Evolutionary conservation across 2,329 filamentous ascomycete species (phyloP).

Genomic region (Fusarium euwallaceae): DNA sequence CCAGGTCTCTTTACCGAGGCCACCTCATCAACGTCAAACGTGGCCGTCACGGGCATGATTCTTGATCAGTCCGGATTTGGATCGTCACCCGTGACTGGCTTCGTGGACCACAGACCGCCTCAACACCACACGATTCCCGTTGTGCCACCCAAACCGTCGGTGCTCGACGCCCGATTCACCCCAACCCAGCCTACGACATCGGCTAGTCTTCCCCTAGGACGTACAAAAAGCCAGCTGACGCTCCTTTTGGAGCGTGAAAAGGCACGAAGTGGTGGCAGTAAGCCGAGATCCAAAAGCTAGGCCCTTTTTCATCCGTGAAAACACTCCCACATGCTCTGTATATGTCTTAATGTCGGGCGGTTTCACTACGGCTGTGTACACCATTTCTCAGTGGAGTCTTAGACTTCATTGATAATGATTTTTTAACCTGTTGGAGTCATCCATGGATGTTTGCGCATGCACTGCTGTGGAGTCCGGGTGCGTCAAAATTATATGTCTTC

Average conservation of each 20-base stretch:
- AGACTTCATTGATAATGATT: constrained; percentile 6
- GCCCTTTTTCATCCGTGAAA: constrained; percentile 22
- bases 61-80: constrained; percentile 55
- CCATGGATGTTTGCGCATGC: constrained; percentile 1
- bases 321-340: constrained; percentile 8
- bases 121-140: constrained; percentile 44
- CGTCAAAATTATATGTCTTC: constrained; percentile 11
- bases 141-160: constrained; percentile 41
- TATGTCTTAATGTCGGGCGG: constrained; percentile 15
- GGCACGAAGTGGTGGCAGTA: constrained; percentile 49
- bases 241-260: constrained; percentile 69
- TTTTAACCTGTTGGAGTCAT: constrained; percentile 1
- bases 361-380: constrained; percentile 14
- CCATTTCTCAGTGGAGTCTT: constrained; percentile 3
- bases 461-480: constrained; percentile 24
- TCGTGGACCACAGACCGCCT: constrained; percentile 33
- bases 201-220: constrained; percentile 63
- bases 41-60: constrained; percentile 60
- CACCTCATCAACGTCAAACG: constrained; percentile 57
- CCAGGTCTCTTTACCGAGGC: constrained; percentile 52
- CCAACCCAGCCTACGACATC: constrained; percentile 64
- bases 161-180: constrained; percentile 57
- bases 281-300: constrained; percentile 47
- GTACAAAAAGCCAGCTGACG: constrained; percentile 72
- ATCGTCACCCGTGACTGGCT: constrained; percentile 47